These are phyloP conservation scores for Forsythia viridissima DNA, from an alignment of 257 asterid species.

Conservation along the genomic window DNA sequence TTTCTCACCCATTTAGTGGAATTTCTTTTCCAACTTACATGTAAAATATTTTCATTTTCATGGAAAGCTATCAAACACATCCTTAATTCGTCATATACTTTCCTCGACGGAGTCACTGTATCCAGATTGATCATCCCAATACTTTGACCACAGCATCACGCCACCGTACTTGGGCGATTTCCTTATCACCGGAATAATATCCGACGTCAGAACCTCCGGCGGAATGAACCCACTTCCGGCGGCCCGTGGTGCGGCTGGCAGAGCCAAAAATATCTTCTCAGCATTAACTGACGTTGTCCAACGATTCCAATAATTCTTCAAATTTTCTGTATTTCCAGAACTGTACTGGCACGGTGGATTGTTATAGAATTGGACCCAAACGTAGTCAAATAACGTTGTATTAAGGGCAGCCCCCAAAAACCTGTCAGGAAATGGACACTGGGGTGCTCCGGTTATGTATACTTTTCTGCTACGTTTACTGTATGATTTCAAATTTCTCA, in stretches of 20 bases:
- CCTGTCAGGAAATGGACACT: conserved; percentile 72
- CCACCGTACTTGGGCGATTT: conserved; percentile 61
- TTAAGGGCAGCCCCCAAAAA: conserved; percentile 45
- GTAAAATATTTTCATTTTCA: too few species aligned
- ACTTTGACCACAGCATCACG: conserved; percentile 77
- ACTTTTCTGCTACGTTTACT: conserved; percentile 35
- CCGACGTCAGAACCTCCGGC: conserved; percentile 36
- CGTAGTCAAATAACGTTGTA: conserved; percentile 56
- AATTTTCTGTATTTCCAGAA: conserved; percentile 32
- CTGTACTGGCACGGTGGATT: conserved; percentile 60
- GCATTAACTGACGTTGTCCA: conserved; percentile 47
- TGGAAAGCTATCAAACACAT: too few species aligned
- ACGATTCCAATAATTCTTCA: conserved; percentile 45
- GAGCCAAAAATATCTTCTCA: conserved; percentile 52
- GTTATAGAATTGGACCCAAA: conserved; percentile 77
- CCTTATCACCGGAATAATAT: conserved; percentile 55
- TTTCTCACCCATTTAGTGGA: too few species aligned
- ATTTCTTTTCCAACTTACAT: too few species aligned
- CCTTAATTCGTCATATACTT: conserved; percentile 30
- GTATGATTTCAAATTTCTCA: conserved; percentile 36
- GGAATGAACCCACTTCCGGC: conserved; percentile 76
- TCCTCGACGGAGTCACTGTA: conserved; percentile 43
- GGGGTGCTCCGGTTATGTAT: conserved; percentile 66
- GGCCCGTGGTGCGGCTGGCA: conserved; percentile 58
- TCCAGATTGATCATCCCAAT: conserved; percentile 54